phyloP scores from a whole-genome alignment of 495 filamentous ascomycete species.

The Podospora comata region DNA sequence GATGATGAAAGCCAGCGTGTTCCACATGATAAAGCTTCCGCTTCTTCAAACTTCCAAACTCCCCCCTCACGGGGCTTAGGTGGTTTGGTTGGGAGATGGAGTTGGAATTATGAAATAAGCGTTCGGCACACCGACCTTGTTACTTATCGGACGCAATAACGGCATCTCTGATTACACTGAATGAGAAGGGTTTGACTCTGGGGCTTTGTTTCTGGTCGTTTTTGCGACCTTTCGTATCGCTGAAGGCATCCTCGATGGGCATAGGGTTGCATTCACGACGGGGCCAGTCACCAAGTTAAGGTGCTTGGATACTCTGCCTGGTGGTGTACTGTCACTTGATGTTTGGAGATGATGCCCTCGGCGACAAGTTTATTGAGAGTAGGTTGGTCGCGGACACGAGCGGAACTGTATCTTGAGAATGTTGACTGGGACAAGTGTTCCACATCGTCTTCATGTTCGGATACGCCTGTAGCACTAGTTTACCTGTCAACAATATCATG shows the following conservation, averaged over 20 bases:
- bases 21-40: conserved; percentile 46
- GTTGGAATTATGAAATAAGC: conserved; percentile 86
- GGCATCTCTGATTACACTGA: conserved; percentile 85
- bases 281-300: background rate
- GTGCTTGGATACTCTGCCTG: background rate
- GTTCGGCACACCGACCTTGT: conserved; percentile 99
- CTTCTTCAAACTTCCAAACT: conserved; percentile 65
- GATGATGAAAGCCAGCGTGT: conserved; percentile 59
- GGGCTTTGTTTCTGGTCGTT: conserved; percentile 7
- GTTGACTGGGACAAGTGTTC: background rate
- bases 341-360: background rate
- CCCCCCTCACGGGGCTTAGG: conserved; percentile 84
- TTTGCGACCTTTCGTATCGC: background rate
- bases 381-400: background rate
- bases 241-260: background rate
- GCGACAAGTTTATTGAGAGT: background rate
- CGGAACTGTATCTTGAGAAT: background rate
- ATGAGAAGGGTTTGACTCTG: conserved; percentile 31
- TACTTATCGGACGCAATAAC: conserved; percentile 91
- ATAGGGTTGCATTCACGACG: background rate
- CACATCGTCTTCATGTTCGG: background rate
- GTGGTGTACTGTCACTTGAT: background rate
- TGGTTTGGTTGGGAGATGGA: conserved; percentile 67
- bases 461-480: background rate
- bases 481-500: background rate